These are phyloP conservation scores for Mikania micrantha DNA, from an alignment of 129 eudicot species.

Conservation along the genomic window DNA sequence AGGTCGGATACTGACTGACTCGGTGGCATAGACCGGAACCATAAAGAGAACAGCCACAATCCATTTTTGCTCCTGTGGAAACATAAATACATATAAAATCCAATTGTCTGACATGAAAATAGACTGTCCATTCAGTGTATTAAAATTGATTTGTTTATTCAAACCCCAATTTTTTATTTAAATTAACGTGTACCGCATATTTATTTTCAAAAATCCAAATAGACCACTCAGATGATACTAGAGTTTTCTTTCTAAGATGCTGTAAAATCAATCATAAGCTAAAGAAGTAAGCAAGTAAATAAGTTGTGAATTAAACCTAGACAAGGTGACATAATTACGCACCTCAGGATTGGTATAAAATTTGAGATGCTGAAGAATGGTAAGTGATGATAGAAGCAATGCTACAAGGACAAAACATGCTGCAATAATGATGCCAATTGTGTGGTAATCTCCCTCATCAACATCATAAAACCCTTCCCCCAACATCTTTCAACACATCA, in stretches of 20 bases:
- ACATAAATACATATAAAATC: not conserved
- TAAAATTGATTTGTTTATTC: too few relatives aligned
- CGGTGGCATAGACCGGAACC: constrained; percentile 82
- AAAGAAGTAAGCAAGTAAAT: too few relatives aligned
- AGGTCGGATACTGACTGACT: constrained; percentile 59
- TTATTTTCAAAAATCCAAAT: too few relatives aligned
- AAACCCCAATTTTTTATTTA: too few relatives aligned
- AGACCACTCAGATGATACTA: too few relatives aligned
- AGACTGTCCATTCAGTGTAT: too few relatives aligned
- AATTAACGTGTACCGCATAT: too few relatives aligned
- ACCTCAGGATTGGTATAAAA: constrained; percentile 77
- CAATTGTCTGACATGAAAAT: too few relatives aligned
- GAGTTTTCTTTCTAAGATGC: too few relatives aligned
- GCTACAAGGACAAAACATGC: constrained; percentile 61
- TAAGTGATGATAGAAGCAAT: constrained; percentile 43
- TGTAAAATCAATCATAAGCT: too few relatives aligned
- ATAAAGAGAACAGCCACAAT: constrained; percentile 79
- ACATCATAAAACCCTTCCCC: constrained; percentile 29
- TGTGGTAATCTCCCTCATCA: constrained; percentile 31
- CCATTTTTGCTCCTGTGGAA: constrained; percentile 93
- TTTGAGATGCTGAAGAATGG: constrained; percentile 74
- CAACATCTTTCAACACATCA: constrained; percentile 22
- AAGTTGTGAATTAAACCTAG: too few relatives aligned
- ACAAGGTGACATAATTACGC: not conserved
- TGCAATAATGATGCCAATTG: constrained; percentile 46